Percentiles rank a stretch among this genome's conserved stretches.
phyloP scores from a whole-genome alignment of 1,284 basidiomycete species.

The Mycena citricolor region DNA sequence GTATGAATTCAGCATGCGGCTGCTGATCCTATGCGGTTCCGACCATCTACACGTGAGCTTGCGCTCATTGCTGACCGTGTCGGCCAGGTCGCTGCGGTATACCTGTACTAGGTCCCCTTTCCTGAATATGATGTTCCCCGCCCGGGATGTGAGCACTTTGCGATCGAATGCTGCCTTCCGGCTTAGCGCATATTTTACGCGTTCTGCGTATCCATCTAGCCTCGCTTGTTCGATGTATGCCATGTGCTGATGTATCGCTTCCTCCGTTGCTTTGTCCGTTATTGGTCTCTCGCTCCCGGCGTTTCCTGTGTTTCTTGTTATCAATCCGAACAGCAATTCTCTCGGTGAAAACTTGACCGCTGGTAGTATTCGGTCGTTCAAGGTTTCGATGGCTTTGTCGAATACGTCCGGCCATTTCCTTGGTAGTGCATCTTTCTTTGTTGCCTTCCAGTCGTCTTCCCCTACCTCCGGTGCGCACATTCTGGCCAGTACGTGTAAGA shows the following conservation, averaged over 20 bases:
- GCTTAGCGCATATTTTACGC: conserved; percentile 24
- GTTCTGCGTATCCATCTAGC: conserved; percentile 29
- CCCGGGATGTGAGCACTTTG: conserved; percentile 14
- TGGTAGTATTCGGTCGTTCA: conserved; percentile 29
- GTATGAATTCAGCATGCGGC: conserved; percentile 11
- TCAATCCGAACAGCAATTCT: conserved; percentile 13
- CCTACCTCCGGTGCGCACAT: conserved; percentile 32
- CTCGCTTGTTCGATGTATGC: conserved; percentile 33
- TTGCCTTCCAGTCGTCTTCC: conserved; percentile 30
- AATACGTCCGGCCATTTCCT: conserved; percentile 34
- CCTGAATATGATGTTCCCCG: conserved; percentile 27
- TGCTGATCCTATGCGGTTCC: conserved; percentile 3
- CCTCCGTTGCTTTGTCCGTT: not conserved
- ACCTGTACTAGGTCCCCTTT: conserved; percentile 33
- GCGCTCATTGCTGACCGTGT: conserved; percentile 28
- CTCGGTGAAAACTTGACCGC: conserved; percentile 24
- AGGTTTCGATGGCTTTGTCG: conserved; percentile 28
- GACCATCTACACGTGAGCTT: conserved; percentile 26
- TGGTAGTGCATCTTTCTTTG: conserved; percentile 23
- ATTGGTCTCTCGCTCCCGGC: not conserved
- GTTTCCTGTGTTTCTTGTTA: conserved; percentile 27
- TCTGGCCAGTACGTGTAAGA: conserved; percentile 30
- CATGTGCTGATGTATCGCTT: conserved; percentile 22
- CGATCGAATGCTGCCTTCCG: conserved; percentile 30
- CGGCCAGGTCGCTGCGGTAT: conserved; percentile 29